phyloP scores from a whole-genome alignment of 129 eudicot species.

The Centella asiatica region DNA sequence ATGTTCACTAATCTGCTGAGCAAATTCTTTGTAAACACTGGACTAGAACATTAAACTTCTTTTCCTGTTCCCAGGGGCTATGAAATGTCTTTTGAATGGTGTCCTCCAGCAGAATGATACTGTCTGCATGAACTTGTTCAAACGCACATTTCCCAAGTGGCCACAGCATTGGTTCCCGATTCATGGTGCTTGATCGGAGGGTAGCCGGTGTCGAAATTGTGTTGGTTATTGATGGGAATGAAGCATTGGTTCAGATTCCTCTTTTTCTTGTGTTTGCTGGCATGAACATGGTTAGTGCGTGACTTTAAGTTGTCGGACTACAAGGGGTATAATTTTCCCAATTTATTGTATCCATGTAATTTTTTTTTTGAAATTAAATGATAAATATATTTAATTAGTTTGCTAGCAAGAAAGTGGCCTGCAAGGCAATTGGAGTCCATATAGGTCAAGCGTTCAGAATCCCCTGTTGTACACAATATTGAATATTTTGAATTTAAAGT shows the following conservation, averaged over 20 bases:
- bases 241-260: slow-evolving; percentile 88
- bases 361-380: too few relatives aligned
- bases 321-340: too few relatives aligned
- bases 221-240: slow-evolving; percentile 55
- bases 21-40: neutral
- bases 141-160: slow-evolving; percentile 95
- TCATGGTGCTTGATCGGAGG: slow-evolving; percentile 25
- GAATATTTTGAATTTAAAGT: too few relatives aligned
- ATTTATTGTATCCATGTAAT: too few relatives aligned
- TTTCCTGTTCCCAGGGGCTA: slow-evolving; percentile 56
- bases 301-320: too few relatives aligned
- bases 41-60: neutral
- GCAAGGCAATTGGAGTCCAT: too few relatives aligned
- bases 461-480: too few relatives aligned
- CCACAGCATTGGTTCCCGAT: slow-evolving; percentile 82
- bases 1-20: too few relatives aligned
- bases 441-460: too few relatives aligned
- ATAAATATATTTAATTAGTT: too few relatives aligned
- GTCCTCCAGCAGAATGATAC: slow-evolving; percentile 91
- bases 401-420: too few relatives aligned
- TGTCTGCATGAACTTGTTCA: slow-evolving; percentile 85
- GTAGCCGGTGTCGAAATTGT: neutral
- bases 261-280: slow-evolving; percentile 18
- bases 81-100: slow-evolving; percentile 92
- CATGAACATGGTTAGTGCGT: too few relatives aligned